Base-by-base conservation (phyloP, 2,329 filamentous ascomycete genomes). In the Epichloe amarillans region DNA sequence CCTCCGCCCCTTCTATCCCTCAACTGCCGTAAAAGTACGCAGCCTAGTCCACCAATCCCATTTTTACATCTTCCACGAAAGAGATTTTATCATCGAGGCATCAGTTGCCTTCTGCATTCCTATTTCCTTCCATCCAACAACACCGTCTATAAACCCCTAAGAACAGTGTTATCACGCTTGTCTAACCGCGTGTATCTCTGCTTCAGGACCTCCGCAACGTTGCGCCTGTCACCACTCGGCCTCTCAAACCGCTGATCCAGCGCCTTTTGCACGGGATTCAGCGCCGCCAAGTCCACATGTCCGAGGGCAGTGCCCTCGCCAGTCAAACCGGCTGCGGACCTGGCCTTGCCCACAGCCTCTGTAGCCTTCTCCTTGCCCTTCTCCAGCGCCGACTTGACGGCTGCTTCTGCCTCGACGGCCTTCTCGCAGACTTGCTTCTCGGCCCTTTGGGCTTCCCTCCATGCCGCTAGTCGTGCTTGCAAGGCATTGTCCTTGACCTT, bases 151-250 rank as follows among this genome's bases (percentile, higher is more conserved):
- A 69, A 35, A 12, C 70, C 70, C 57, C 72, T 62, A 53, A 75
- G 61, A 50, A 67, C 62, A 30, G 69, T 67, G 52, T 72, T 70
- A 54, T 75, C 70, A 57, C 69, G 66, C 60, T 70, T 57, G 41
- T 71, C 69, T 53, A 76, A 62, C 0, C 72, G 72, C 56, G 62
- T 70, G 59, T 82, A 82, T 57, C 79, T 68, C 61, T 80, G 75
- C 46, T 67, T 70, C 49, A 83, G 63, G 41, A 72, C 68, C 60
- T 80, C 73, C 54, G 76, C 70, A 19, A 76, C 73, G 44, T 69
- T 74, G 65, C 74, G 74, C 53, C 70, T 66, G 55, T 71, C 60
- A 50, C 61, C 61, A 14, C 62, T 62, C 41, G 66, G 59, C 56
- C 68, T 70, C 61, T 73, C 67, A 56, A 73, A 82, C 47, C 78